phyloP scores from a whole-genome alignment of 371 early-diverging fungal species.

The Mortierella sp. region DNA sequence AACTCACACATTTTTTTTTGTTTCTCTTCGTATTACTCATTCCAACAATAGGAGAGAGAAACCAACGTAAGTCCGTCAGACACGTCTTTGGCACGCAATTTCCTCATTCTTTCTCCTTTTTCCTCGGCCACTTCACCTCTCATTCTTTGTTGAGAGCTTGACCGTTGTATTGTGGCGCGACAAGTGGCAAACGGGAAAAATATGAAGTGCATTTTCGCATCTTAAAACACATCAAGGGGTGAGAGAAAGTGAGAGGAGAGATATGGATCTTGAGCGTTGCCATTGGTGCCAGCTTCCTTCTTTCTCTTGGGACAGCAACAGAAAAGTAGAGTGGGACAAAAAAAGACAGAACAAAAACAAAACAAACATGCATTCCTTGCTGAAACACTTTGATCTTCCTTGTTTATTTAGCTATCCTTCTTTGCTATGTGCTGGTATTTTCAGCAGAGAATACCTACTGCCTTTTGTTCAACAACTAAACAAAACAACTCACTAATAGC shows the following conservation, averaged over 20 bases:
- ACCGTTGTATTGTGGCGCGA: not conserved
- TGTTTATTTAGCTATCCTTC: not conserved
- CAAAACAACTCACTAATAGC: no score
- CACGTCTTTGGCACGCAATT: not conserved
- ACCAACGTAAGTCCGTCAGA: conserved; percentile 12
- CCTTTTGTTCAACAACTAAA: no score
- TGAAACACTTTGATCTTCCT: not conserved
- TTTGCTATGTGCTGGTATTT: not conserved
- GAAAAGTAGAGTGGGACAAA: not conserved
- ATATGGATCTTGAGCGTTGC: not conserved
- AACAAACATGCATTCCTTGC: not conserved
- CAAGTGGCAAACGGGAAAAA: not conserved
- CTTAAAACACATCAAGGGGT: not conserved
- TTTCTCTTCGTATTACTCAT: not conserved
- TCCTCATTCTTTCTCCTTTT: not conserved
- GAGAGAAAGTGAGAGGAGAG: not conserved
- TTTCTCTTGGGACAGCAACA: not conserved
- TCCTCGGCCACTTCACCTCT: not conserved
- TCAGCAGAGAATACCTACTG: no score
- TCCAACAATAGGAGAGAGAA: conserved; percentile 23
- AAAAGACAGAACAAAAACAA: not conserved
- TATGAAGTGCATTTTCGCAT: not conserved
- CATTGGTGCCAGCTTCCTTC: not conserved
- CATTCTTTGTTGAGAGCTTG: not conserved
- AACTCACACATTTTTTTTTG: not conserved